Conservation (phyloP, 768 basidiomycete species). For the Sistotremastrum suecicum region DNA sequence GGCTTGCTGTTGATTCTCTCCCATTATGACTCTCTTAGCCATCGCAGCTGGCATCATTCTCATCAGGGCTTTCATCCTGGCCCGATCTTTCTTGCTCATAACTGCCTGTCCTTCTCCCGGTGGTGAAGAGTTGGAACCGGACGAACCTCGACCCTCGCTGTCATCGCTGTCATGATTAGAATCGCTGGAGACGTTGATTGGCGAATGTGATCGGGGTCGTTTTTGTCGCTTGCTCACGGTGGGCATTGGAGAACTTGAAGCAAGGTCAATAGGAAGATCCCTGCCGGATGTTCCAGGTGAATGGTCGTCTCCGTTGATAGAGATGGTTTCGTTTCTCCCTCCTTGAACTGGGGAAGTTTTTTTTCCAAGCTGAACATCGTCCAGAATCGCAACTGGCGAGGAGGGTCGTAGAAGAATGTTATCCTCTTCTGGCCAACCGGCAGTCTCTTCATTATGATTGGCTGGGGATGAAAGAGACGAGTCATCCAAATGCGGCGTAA, state of each 20-base stretch:
- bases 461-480: too few relatives aligned
- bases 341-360: too few relatives aligned
- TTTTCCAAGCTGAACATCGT: too few relatives aligned
- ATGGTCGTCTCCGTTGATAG: too few relatives aligned
- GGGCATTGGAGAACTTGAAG: too few relatives aligned
- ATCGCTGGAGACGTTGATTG: conserved; percentile 1
- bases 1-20: conserved; percentile 8
- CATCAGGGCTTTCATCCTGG: conserved; percentile 23
- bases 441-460: too few relatives aligned
- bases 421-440: too few relatives aligned
- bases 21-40: conserved; percentile 23
- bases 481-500: too few relatives aligned
- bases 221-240: not conserved
- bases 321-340: too few relatives aligned
- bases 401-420: too few relatives aligned
- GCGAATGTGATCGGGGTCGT: not conserved
- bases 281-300: too few relatives aligned
- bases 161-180: conserved; percentile 8
- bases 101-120: not conserved
- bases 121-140: conserved; percentile 2
- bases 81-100: conserved; percentile 20
- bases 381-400: too few relatives aligned
- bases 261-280: not conserved
- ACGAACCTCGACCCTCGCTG: conserved; percentile 9
- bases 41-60: conserved; percentile 45